Evolutionary conservation across 2,329 filamentous ascomycete genomes (phyloP).

Genomic region (Nothophaeocryptopus gaeumannii): DNA sequence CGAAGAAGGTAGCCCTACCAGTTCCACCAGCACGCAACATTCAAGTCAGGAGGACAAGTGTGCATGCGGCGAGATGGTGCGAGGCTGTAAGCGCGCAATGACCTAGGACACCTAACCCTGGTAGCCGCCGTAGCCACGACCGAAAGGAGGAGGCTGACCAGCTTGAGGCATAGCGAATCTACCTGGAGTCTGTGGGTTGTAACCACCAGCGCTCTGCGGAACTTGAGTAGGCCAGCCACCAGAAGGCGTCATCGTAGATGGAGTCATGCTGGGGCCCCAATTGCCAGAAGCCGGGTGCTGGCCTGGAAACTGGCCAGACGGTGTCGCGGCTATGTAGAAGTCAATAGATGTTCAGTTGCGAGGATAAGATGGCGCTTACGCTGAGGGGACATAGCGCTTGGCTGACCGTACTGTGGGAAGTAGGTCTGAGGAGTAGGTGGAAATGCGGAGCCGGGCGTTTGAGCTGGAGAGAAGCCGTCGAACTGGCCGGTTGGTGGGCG

Average conservation of each 20-base stretch:
- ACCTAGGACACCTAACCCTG: constrained; percentile 49
- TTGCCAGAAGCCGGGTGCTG: constrained; percentile 59
- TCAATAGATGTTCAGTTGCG: constrained; percentile 2
- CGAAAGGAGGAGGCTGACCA: constrained; percentile 37
- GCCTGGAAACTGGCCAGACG: constrained; percentile 54
- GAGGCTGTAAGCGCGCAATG: neutral
- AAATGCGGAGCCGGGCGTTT: constrained; percentile 64
- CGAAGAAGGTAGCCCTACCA: neutral
- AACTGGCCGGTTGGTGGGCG: constrained; percentile 81
- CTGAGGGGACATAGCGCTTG: constrained; percentile 56
- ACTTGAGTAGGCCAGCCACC: constrained; percentile 45
- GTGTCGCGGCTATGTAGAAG: constrained; percentile 42
- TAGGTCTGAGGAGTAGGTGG: constrained; percentile 72
- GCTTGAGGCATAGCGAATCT: constrained; percentile 51
- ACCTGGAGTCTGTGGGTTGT: constrained; percentile 59
- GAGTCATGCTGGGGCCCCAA: constrained; percentile 57
- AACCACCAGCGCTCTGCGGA: constrained; percentile 72
- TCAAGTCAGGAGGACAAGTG: neutral
- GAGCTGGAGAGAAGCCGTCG: constrained; percentile 73
- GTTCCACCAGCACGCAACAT: neutral
- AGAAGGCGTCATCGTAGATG: constrained; percentile 33
- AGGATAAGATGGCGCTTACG: constrained; percentile 21
- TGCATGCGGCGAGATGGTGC: no score
- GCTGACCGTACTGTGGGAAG: constrained; percentile 92
- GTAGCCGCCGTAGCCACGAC: constrained; percentile 59